phyloP scores from a whole-genome alignment of 163 green algal genomes.

The Coccomyxa subellipsoidea region DNA sequence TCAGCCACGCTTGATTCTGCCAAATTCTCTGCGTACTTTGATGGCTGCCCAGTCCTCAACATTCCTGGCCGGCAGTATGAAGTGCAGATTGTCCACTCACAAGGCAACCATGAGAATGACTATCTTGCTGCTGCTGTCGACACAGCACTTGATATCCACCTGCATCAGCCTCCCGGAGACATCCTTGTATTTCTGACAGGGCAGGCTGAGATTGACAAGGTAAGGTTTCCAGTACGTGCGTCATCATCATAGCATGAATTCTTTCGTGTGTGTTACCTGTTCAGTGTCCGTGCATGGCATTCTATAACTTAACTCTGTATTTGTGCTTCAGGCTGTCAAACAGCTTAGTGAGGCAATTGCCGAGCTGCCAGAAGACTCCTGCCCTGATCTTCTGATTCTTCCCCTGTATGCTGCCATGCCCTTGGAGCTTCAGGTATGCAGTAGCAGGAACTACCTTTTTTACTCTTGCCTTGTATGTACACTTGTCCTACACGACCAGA shows the following conservation, averaged over 20 bases:
- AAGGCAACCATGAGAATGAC: slow-evolving; percentile 46
- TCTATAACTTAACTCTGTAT: too few species aligned
- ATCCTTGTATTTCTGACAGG: slow-evolving; percentile 95
- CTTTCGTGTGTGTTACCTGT: too few species aligned
- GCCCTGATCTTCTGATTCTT: slow-evolving; percentile 66
- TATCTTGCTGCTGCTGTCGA: slow-evolving; percentile 48
- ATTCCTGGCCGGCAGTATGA: slow-evolving; percentile 80
- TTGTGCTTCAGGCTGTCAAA: slow-evolving; percentile 22
- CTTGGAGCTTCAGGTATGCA: slow-evolving; percentile 72
- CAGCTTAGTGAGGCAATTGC: slow-evolving; percentile 49
- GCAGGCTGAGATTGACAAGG: slow-evolving; percentile 91
- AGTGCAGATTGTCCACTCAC: slow-evolving; percentile 76
- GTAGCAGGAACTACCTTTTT: background rate
- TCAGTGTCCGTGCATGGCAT: too few species aligned
- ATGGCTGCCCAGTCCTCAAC: slow-evolving; percentile 71
- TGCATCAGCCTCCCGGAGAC: slow-evolving; percentile 73
- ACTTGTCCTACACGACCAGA: too few species aligned
- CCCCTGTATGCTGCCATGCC: slow-evolving; percentile 75
- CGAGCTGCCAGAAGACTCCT: slow-evolving; percentile 46
- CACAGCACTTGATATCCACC: slow-evolving; percentile 77
- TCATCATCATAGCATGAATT: background rate
- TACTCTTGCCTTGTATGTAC: too few species aligned
- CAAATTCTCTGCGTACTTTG: slow-evolving; percentile 85
- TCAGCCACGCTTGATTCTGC: slow-evolving; percentile 89
- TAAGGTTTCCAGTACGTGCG: slow-evolving; percentile 10